Evolutionary conservation across 257 asterid species (phyloP).

Genomic region (Salvia hispanica): DNA sequence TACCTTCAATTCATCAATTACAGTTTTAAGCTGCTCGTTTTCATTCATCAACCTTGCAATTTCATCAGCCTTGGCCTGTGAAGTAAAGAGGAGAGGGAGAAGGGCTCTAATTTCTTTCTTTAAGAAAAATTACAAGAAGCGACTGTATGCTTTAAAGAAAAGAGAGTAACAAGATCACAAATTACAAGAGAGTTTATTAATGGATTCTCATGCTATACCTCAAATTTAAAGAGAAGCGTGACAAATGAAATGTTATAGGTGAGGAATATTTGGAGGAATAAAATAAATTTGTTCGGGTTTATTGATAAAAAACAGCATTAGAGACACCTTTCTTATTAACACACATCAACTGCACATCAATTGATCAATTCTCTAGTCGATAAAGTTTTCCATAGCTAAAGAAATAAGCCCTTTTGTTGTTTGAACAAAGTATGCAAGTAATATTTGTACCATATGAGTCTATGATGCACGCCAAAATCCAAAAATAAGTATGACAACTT

Average conservation of each 20-base stretch:
- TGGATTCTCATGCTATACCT: conserved; percentile 5
- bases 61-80: conserved; percentile 95
- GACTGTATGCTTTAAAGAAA: conserved; percentile 15
- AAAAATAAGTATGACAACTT: neutral
- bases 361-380: conserved; percentile 18
- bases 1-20: conserved; percentile 70
- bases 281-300: conserved; percentile 9
- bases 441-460: neutral
- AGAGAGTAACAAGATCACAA: neutral
- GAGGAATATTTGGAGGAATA: conserved; percentile 4
- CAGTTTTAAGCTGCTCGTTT: conserved; percentile 78
- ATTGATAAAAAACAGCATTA: conserved; percentile 11
- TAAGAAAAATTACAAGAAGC: conserved; percentile 19
- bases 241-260: neutral
- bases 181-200: no score
- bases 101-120: conserved; percentile 27
- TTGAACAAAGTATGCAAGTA: conserved; percentile 2
- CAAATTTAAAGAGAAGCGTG: conserved; percentile 22
- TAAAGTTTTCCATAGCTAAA: neutral
- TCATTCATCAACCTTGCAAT: conserved; percentile 87
- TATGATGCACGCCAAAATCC: conserved; percentile 20
- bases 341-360: neutral
- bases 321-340: conserved; percentile 4
- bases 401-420: neutral
- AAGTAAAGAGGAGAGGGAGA: conserved; percentile 27